phyloP scores from a whole-genome alignment of 176 grass and related monocot genomes.

The Ensete ventricosum region DNA sequence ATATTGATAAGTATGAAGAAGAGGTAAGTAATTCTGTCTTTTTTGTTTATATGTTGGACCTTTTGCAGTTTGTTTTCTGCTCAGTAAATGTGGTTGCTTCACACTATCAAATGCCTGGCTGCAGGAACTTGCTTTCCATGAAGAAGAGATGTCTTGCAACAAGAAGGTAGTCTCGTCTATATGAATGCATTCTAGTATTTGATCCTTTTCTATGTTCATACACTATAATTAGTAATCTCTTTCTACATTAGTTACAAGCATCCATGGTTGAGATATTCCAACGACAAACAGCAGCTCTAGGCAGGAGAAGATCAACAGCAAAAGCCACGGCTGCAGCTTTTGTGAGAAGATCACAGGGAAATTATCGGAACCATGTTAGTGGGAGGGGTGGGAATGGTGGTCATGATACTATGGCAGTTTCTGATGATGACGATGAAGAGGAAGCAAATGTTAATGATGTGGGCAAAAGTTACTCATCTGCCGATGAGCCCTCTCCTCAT shows the following conservation, averaged over 20 bases:
- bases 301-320: slow-evolving; percentile 15
- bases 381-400: slow-evolving; percentile 9
- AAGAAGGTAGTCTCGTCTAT: slow-evolving; percentile 8
- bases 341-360: slow-evolving; percentile 1
- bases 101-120: not conserved
- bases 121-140: slow-evolving; percentile 14
- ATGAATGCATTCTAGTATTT: not conserved
- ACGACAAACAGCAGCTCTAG: slow-evolving; percentile 22
- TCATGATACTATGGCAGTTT: not conserved
- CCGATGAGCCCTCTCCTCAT: slow-evolving; percentile 23
- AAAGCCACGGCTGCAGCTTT: slow-evolving; percentile 7
- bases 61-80: not conserved
- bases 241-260: slow-evolving; percentile 27
- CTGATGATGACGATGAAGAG: slow-evolving; percentile 23
- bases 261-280: slow-evolving; percentile 31
- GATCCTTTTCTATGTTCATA: slow-evolving; percentile 2
- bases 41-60: not conserved
- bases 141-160: slow-evolving; percentile 16
- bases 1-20: slow-evolving; percentile 20
- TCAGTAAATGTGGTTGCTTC: not conserved
- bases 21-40: slow-evolving; percentile 2
- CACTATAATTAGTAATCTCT: not conserved
- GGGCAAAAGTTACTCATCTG: slow-evolving; percentile 14
- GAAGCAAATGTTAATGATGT: slow-evolving; percentile 18
- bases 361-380: slow-evolving; percentile 7